Evolutionary conservation across 192 early-diverging fungal genomes (phyloP).

Genomic region (Coemansia aciculifera): DNA sequence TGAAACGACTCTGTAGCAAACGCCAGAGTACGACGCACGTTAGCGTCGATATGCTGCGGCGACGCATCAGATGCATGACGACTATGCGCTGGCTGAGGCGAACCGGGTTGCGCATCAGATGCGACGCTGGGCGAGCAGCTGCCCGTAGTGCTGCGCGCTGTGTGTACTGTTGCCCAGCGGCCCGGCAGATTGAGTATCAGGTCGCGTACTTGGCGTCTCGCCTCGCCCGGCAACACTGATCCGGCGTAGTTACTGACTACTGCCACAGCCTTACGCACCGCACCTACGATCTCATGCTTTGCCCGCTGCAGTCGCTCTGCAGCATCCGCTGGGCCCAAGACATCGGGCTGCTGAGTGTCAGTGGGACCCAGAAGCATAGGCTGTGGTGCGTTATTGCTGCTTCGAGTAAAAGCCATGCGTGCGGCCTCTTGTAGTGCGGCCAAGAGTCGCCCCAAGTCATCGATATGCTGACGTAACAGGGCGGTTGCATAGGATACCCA

Average conservation of each 20-base stretch:
- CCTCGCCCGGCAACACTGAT: slow-evolving; percentile 77
- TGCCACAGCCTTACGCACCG: slow-evolving; percentile 82
- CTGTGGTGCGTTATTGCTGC: background rate
- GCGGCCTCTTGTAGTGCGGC: slow-evolving; percentile 36
- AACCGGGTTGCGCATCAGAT: slow-evolving; percentile 7
- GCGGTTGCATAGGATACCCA: slow-evolving; percentile 85
- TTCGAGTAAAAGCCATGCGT: background rate
- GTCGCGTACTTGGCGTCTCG: slow-evolving; percentile 72
- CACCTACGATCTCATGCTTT: slow-evolving; percentile 81
- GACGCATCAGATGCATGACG: background rate
- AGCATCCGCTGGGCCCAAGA: slow-evolving; percentile 23
- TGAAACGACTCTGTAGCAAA: slow-evolving; percentile 52
- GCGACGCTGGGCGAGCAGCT: slow-evolving; percentile 22
- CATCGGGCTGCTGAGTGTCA: too few relatives aligned
- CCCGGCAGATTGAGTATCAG: slow-evolving; percentile 83
- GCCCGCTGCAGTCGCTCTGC: slow-evolving; percentile 57
- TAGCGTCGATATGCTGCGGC: slow-evolving; percentile 36
- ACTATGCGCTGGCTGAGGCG: background rate
- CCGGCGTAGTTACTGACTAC: slow-evolving; percentile 86
- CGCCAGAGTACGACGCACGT: slow-evolving; percentile 33
- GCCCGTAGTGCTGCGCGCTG: slow-evolving; percentile 8
- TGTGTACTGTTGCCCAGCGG: slow-evolving; percentile 58
- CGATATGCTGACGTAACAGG: slow-evolving; percentile 70
- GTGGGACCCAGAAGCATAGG: too few relatives aligned
- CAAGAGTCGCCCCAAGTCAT: slow-evolving; percentile 60